Evolutionary conservation across 306 rosid species (phyloP), one percentile per base, ranked within the genome.

Genomic region (Cucurbita ficifolia): DNA sequence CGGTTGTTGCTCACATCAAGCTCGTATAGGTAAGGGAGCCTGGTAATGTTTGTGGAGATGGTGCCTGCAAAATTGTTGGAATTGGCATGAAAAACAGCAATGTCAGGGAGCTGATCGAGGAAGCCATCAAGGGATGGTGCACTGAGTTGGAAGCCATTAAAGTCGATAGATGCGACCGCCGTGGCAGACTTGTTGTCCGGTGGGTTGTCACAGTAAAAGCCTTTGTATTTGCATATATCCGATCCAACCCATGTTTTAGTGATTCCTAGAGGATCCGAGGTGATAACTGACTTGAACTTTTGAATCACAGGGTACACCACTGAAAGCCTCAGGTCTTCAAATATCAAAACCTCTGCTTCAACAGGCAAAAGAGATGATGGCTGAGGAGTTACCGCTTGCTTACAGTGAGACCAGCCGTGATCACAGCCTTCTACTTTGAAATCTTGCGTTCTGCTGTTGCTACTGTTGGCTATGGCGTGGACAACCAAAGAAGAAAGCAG

Each of bases 51-150:
- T 2, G 88, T 49, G 38, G 96, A 80, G 76, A 92, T 76, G 0
- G 92, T 85, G 77, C 98, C 96, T 2, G 77, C 7, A 21, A 92
- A 90, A 16, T 75, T 85, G 87, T 92, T 92, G 81, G 96, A 84
- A 76, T 92, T 90, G 68, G 96, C 98, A 86, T 88, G 96, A 82
- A 90, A 92, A 11, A 90, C 85, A 76, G 98, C 96, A 62, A 90
- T 79, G 75, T 92, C 96, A 11, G 93, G 91, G 9, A 93, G 92
- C 5, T 79, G 86, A 72, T 93, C 93, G 42, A 93, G 82, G 40
- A 93, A 93, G 48, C 92, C 98, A 50, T 90, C 90, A 5, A 93
- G 93, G 8, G 92, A 79, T 3, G 96, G 76, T 68, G 93, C 96
- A 7, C 63, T 17, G 5, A 90, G 86, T 42, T 82, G 88, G 63